A percentile compares a stretch with the other conserved stretches of the same genome.
Evolutionary conservation across 2,329 filamentous ascomycete species (phyloP).

Genomic region (Aspergillus clavatus): DNA sequence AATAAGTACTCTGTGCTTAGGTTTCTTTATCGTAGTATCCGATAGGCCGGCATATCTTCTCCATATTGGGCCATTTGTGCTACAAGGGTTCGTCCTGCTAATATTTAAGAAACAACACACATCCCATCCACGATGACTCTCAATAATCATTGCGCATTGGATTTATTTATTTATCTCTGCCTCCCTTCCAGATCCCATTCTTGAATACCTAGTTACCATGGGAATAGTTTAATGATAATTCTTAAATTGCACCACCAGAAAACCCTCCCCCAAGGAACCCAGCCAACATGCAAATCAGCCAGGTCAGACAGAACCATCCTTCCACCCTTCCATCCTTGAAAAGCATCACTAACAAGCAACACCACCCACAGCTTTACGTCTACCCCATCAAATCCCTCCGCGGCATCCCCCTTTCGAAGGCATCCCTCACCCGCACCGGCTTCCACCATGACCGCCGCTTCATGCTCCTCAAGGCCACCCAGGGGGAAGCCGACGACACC

Average conservation of each 20-base stretch:
- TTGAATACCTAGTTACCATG: no score
- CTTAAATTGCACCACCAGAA: no score
- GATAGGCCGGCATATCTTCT: not conserved
- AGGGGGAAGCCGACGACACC: constrained; percentile 17
- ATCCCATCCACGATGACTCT: no score
- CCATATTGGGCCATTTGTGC: not conserved
- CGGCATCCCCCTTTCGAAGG: constrained; percentile 51
- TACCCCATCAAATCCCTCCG: constrained; percentile 73
- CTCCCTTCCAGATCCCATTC: not conserved
- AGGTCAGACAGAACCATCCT: constrained; percentile 25
- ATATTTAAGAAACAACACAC: no score
- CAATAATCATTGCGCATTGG: not conserved
- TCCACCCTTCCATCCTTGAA: not conserved
- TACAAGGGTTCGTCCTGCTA: no score
- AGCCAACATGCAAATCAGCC: constrained; percentile 37
- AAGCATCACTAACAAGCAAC: not conserved
- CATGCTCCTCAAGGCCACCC: constrained; percentile 58
- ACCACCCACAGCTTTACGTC: constrained; percentile 55
- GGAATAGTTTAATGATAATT: no score
- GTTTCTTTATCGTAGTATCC: not conserved
- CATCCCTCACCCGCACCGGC: constrained; percentile 57
- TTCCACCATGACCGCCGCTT: constrained; percentile 64
- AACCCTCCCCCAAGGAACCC: constrained; percentile 13
- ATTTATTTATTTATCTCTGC: not conserved
- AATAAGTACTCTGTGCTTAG: no score